Conservation (phyloP, 2,329 filamentous ascomycete genomes). For the Ilyonectria sp. region DNA sequence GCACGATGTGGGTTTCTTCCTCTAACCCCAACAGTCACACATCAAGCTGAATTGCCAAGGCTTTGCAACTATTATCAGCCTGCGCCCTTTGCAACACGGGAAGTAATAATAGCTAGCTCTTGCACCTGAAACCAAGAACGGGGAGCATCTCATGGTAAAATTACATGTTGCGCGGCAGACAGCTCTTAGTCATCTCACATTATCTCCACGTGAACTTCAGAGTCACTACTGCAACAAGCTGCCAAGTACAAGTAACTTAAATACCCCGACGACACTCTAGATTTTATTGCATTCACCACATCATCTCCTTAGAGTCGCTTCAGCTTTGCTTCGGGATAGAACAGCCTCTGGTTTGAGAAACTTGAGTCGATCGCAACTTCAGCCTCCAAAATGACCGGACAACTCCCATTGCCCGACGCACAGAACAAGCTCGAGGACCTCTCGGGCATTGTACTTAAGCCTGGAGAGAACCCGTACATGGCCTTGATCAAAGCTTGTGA, state of each 20-base stretch:
- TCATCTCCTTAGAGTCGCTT: not conserved
- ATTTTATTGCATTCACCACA: not conserved
- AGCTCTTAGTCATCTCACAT: constrained; percentile 24
- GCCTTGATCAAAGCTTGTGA: constrained; percentile 79
- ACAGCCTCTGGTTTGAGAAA: not conserved
- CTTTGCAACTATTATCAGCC: constrained; percentile 1
- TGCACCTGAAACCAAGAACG: not conserved
- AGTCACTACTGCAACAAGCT: not conserved
- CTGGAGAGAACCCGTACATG: constrained; percentile 81
- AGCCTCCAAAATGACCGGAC: constrained; percentile 21
- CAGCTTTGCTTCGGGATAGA: not conserved
- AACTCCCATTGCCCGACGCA: constrained; percentile 51
- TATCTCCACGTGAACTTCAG: not conserved
- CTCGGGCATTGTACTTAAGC: constrained; percentile 64
- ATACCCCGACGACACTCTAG: not conserved
- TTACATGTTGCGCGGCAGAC: not conserved
- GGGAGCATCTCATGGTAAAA: not conserved
- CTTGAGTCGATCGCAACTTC: not conserved
- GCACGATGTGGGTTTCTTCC: not conserved
- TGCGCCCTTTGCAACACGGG: constrained; percentile 1
- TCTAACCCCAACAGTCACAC: not conserved
- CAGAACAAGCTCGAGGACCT: constrained; percentile 69
- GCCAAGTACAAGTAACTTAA: not conserved
- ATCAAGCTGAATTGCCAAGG: not conserved
- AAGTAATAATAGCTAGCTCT: constrained; percentile 15